Evolutionary conservation across 2,329 filamentous ascomycete species (phyloP), one percentile per base, ranked within the genome.

Genomic region (Hypoxylon sp.): DNA sequence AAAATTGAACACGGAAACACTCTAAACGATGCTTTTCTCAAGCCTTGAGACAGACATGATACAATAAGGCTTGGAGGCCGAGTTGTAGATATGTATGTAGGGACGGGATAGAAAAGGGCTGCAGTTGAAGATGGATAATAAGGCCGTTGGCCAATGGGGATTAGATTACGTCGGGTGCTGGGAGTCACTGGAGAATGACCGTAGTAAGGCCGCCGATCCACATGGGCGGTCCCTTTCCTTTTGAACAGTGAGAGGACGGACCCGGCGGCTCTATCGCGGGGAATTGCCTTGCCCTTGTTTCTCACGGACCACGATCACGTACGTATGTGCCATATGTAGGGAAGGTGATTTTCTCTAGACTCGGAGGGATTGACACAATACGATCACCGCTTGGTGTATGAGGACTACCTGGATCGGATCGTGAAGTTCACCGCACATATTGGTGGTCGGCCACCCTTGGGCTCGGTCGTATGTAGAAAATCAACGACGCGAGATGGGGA

Each of bases 221-320:
- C 73, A 74, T 71, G 60, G 63, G 65, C 68, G 61, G 68, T 64
- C 51, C 63, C 56, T 70, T 62, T 62, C 61, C 68, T 71, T 72
- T 71, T 57, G 24, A 52, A 71, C 42, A 60, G 21, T 42, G 24
- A 62, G 51, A 67, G 5, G 62, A 63, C 65, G 51, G 62, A 55
- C 58, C 64, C 37, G 57, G 70, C 75, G 75, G 75, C 74, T 77
- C 74, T 75, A 75, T 75, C 73, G 71, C 75, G 75, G 74, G 73
- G 74, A 74, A 73, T 76, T 75, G 58, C 44, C 57, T 64, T 27
- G 58, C 68, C 66, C 66, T 69, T 72, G 65, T 72, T 56, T 70
- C 62, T 71, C 31, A 62, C 50, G 59, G 67, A 29, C 44, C 67
- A 63, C 57, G 57, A 52, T 63, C 68, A 65, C 44, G 31, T 62